Base-by-base conservation (phyloP, 768 basidiomycete genomes). In the Mycena alexandri region DNA sequence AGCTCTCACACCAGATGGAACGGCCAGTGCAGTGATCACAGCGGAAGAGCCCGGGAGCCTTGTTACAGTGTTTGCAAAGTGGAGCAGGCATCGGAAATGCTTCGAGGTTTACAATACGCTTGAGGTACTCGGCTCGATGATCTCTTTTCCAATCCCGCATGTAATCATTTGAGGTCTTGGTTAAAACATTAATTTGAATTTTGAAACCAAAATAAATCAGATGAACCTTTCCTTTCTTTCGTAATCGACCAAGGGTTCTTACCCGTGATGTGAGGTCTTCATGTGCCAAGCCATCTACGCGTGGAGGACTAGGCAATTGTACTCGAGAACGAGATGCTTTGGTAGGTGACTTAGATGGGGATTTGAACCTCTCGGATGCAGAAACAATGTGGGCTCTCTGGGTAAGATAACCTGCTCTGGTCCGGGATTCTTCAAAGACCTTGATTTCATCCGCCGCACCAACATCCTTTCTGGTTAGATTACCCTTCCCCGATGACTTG, bases 121-220 rank as follows among this genome's bases (percentile, higher is more conserved):
- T 29, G 9, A 11, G 29, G 33, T 51, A 51, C 2, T 24, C 24
- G 7, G 12, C 8, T 17, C 50, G 24, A 34, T 51, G 29, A 9
- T 51, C 5, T 16, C 3, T 22, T 17, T 51, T 33, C 50, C 50
- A 51, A 33, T 34, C 24, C 25, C 19, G 25, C 50, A 51, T 29
- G 29, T 51, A 51, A 19, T 51, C 33, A 51, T 51, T 51, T 13
- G 50, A 51, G 19, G 50, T 51, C 50, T 51, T 22, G n/a, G n/a
- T n/a, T n/a, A n/a, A n/a, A n/a, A n/a, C n/a, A n/a, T n/a, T n/a
- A n/a, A n/a, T n/a, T n/a, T n/a, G n/a, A n/a, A n/a, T n/a, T n/a
- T n/a, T n/a, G n/a, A n/a, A n/a, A n/a, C n/a, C n/a, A n/a, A n/a
- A n/a, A n/a, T n/a, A n/a, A n/a, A n/a, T n/a, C n/a, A n/a, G n/a